phyloP scores from a whole-genome alignment of 495 filamentous ascomycete genomes.

The Xanthoparmelia taractica region DNA sequence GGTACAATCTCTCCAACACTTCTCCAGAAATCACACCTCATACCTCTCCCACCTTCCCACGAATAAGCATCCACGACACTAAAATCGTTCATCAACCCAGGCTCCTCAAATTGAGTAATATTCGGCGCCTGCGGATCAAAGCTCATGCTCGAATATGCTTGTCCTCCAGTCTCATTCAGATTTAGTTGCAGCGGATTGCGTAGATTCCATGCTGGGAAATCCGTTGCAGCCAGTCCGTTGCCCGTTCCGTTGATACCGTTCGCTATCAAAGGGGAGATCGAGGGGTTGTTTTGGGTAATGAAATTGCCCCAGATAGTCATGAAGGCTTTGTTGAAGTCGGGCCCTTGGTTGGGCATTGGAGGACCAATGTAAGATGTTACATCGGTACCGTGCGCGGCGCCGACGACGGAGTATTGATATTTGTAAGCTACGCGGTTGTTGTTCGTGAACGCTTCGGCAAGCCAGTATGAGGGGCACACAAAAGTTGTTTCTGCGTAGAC shows the following conservation, averaged over 20 bases:
- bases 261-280: conserved; percentile 40
- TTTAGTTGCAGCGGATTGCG: conserved; percentile 39
- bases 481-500: conserved; percentile 56
- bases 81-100: conserved; percentile 44
- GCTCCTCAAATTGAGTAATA: conserved; percentile 30
- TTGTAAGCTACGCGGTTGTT: conserved; percentile 40
- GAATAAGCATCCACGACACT: conserved; percentile 39
- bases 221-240: conserved; percentile 2
- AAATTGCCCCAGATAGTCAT: conserved; percentile 43
- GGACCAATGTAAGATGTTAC: conserved; percentile 45
- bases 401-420: conserved; percentile 55
- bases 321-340: conserved; percentile 32
- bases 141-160: conserved; percentile 21
- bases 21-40: conserved; percentile 51
- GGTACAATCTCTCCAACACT: conserved; percentile 38
- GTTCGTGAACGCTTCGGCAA: conserved; percentile 49
- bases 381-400: conserved; percentile 50
- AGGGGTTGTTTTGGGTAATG: conserved; percentile 44
- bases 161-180: conserved; percentile 49
- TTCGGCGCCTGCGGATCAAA: conserved; percentile 10
- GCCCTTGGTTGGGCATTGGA: conserved; percentile 25
- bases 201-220: conserved; percentile 32
- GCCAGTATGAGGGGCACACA: conserved; percentile 55
- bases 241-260: conserved; percentile 24
- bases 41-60: conserved; percentile 53